Base-by-base conservation (phyloP, 164 flowering plant genomes). In the Malania oleifera region DNA sequence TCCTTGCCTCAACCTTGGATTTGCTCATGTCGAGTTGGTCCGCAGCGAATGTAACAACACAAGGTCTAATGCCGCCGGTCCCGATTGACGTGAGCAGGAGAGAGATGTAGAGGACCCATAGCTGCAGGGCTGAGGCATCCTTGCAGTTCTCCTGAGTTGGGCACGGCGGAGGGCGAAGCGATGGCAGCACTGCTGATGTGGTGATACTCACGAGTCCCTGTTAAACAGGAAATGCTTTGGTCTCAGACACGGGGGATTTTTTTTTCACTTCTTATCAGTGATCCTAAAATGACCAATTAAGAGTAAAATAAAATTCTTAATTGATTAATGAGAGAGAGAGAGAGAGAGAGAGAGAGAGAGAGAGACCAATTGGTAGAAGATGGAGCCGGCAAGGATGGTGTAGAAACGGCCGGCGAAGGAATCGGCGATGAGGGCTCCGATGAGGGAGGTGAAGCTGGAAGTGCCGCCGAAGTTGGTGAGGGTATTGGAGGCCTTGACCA, bases 361-460 rank as follows among this genome's bases (percentile, higher is more conserved):
- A 59, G 8, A 40, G 34, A 82, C 89, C 87, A 86, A 62, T 62
- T 72, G 67, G 56, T 83, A 86, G 54, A 86, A 61, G 19, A 79
- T 28, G 55, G 82, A 77, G 40, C 77, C 84, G 2, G 63, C 56
- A 7, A 55, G 47, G 55, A 85, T 81, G 48, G 87, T 86, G 83
- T 80, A 80, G 34, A 72, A 86, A 0, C 83, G 73, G 37, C 92
- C 89, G 14, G 80, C 80, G 22, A 69, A 80, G 3, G 89, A 81
- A 41, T 86, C 92, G 12, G 89, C 85, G 13, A 81, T 65, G 11
- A 83, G 15, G 57, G 81, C 93, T 12, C 93, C 93, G 22, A 83
- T 44, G 6, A 83, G 51, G 0, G 89, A 82, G 1, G 82, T 83
- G 51, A 86, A 73, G 69, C 80, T 80, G 18, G 80, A 61, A 0